These are phyloP conservation scores for Silybum marianum DNA, from an alignment of 129 eudicot species.

Conservation along the genomic window DNA sequence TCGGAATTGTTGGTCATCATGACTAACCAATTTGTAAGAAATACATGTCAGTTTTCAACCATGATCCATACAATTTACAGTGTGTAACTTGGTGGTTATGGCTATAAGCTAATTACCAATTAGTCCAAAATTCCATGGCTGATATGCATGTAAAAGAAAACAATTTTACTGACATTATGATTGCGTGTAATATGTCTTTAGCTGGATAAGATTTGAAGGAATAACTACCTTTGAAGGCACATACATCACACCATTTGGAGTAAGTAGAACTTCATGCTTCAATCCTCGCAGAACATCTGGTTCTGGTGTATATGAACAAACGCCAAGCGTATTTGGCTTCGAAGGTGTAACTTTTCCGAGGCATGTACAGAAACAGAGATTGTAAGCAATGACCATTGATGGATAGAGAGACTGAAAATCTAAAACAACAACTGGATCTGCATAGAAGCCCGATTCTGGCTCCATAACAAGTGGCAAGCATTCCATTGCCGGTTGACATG, in stretches of 20 bases:
- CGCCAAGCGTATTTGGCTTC: slow-evolving; percentile 76
- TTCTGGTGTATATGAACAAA: slow-evolving; percentile 76
- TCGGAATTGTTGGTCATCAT: not conserved
- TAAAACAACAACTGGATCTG: slow-evolving; percentile 91
- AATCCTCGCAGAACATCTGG: slow-evolving; percentile 44
- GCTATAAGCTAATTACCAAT: not conserved
- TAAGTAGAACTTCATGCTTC: slow-evolving; percentile 58
- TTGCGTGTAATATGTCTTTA: not conserved
- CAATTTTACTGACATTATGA: not conserved
- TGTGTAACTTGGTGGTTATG: not conserved
- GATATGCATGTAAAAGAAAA: not conserved
- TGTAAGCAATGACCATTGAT: slow-evolving; percentile 95
- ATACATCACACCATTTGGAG: slow-evolving; percentile 97
- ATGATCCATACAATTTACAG: not conserved
- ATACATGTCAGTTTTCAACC: not conserved
- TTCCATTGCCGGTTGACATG: slow-evolving; percentile 98
- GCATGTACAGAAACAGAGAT: slow-evolving; percentile 96
- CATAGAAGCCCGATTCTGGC: slow-evolving; percentile 95
- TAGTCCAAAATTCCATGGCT: not conserved
- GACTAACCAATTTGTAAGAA: not conserved
- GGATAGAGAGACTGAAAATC: slow-evolving; percentile 99
- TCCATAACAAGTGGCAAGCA: slow-evolving; percentile 99
- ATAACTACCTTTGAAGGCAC: slow-evolving; percentile 72
- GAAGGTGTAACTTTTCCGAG: slow-evolving; percentile 77
- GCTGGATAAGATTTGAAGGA: not conserved